Conservation (phyloP, 306 rosid genomes). For the Fragaria iinumae region DNA sequence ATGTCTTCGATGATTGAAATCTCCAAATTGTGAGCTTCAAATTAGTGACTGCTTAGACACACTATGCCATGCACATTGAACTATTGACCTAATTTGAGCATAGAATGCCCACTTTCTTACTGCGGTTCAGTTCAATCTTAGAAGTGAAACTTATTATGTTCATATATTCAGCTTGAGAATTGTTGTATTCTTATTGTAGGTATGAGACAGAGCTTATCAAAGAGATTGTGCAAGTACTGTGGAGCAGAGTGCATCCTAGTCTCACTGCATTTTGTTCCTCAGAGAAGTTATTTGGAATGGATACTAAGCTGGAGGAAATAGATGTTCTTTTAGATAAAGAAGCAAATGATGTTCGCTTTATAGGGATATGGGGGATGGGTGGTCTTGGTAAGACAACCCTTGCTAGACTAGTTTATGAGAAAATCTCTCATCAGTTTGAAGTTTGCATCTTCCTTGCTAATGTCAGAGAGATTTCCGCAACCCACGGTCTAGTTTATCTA, state of each 20-base stretch:
- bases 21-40: no score
- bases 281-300: neutral
- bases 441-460: neutral
- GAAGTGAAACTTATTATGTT: no score
- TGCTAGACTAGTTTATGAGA: neutral
- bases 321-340: neutral
- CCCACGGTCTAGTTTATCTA: neutral
- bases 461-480: neutral
- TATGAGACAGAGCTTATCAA: neutral
- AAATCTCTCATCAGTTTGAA: neutral
- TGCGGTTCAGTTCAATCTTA: no score
- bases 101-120: no score
- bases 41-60: no score
- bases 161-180: neutral
- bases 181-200: neutral
- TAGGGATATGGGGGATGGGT: conserved; percentile 13
- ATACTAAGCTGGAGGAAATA: neutral
- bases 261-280: neutral
- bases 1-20: neutral
- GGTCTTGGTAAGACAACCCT: neutral
- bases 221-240: neutral
- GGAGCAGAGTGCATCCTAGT: neutral
- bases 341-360: conserved; percentile 4
- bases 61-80: no score
- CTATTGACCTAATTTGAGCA: no score